Base-by-base conservation (phyloP, 1,284 basidiomycete genomes). In the Apiotrichum montevideense region DNA sequence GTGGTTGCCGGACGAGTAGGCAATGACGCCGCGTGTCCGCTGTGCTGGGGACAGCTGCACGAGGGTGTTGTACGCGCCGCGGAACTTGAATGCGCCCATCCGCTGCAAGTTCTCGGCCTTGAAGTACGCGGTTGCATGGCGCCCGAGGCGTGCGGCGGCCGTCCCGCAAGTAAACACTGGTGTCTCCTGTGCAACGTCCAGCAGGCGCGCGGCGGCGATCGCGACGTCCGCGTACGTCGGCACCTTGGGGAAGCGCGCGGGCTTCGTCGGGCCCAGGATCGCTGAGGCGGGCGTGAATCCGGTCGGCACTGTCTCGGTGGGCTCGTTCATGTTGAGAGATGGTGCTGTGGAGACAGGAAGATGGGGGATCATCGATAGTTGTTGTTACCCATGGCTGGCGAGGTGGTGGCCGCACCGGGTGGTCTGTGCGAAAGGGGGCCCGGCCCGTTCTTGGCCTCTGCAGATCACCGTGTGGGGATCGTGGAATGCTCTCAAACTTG, bases 41-140 rank as follows among this genome's bases (percentile, higher is more conserved):
- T 97, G 92, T 55, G 92, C 90, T 21, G 87, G 85, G 7, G 81
- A 80, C 43, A 99, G 79, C 75, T 84, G 84, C 7, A 90, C 89
- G 93, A 99, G 98, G 73, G 97, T 90, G 77, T 99, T 99, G 81
- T 96, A 99, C n/a, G 96, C 95, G 32, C 95, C 95, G 9, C 95
- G 81, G 55, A 96, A 91, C 73, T 99, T 99, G 85, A 99, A 99
- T 73, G 89, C 93, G 74, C 98, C 98, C 21, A 99, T 95, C 64
- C 96, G 91, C 60, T 98, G 96, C 84, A 95, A 73, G 68, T 98
- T 96, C 78, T 98, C 96, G 45, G 95, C 84, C 80, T 99, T 99
- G 61, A 99, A 82, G 83, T 87, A 91, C 73, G 98, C 87, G 67
- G 70, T 83, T 72, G 92, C 93, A n/a, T 33, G 14, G n/a, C n/a